Percentiles rank a stretch among this genome's conserved stretches.
phyloP scores from a whole-genome alignment of 805 yeast genomes.

The Cyberlindnera samutprakarnensis region DNA sequence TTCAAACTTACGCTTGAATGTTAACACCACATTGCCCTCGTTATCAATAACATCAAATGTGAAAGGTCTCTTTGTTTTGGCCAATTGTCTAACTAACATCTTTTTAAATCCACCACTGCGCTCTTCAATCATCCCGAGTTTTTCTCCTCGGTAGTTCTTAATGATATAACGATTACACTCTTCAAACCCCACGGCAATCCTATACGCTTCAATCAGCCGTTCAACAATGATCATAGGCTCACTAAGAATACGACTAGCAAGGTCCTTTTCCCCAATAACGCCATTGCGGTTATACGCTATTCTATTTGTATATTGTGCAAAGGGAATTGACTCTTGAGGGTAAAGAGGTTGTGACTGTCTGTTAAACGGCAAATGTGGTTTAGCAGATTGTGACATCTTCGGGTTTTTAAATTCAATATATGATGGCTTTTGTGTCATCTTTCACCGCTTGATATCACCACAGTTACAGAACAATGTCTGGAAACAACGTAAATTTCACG shows the following conservation, averaged over 20 bases:
- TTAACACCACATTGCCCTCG: conserved; percentile 48
- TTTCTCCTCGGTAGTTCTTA: conserved; percentile 62
- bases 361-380: too few relatives aligned
- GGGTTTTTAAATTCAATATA: too few relatives aligned
- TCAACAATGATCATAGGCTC: conserved; percentile 84
- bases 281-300: too few relatives aligned
- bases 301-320: too few relatives aligned
- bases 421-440: too few relatives aligned
- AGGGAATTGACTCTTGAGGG: too few relatives aligned
- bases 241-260: conserved; percentile 49
- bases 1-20: conserved; percentile 73
- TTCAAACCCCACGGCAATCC: conserved; percentile 77
- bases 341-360: too few relatives aligned
- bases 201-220: conserved; percentile 79
- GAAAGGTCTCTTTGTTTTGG: conserved; percentile 79
- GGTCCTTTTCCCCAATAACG: conserved; percentile 42
- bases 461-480: too few relatives aligned
- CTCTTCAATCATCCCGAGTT: conserved; percentile 74
- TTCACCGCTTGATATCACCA: too few relatives aligned
- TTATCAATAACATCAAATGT: conserved; percentile 61
- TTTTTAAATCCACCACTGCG: conserved; percentile 49
- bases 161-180: conserved; percentile 76
- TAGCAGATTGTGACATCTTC: too few relatives aligned
- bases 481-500: too few relatives aligned
- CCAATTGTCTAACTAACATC: conserved; percentile 68